Conservation (phyloP, 1,284 basidiomycete species). For the Termitomyces sp. region DNA sequence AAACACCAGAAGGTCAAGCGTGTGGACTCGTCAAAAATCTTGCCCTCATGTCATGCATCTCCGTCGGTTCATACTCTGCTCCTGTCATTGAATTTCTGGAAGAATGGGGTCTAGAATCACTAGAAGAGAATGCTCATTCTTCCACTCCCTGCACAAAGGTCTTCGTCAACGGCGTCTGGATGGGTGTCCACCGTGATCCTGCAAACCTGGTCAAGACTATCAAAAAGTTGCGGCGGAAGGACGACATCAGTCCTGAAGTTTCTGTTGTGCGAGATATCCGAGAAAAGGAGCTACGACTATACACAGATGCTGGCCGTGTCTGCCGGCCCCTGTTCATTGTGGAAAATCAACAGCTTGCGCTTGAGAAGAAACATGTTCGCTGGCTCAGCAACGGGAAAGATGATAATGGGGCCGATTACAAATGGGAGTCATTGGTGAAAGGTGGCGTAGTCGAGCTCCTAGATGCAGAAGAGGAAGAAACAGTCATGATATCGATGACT, state of each 20-base stretch:
- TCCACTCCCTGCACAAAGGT: conserved; percentile 88
- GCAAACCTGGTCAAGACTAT: conserved; percentile 90
- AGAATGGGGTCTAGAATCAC: conserved; percentile 93
- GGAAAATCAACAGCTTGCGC: conserved; percentile 79
- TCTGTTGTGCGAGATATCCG: conserved; percentile 97
- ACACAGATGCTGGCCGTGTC: conserved; percentile 95
- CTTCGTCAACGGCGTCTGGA: conserved; percentile 99
- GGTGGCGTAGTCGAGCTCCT: conserved; percentile 91
- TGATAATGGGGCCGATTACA: conserved; percentile 60
- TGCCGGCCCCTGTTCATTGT: conserved; percentile 97
- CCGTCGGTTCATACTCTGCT: conserved; percentile 93
- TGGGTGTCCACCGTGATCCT: conserved; percentile 97
- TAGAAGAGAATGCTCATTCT: conserved; percentile 87
- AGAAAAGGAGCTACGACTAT: conserved; percentile 90
- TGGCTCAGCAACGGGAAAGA: conserved; percentile 58
- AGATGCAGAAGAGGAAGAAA: conserved; percentile 99
- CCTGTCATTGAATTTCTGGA: conserved; percentile 99
- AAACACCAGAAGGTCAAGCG: conserved; percentile 99
- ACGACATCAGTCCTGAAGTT: conserved; percentile 95
- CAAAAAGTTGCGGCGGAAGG: conserved; percentile 87
- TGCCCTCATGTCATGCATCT: conserved; percentile 96
- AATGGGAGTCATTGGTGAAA: conserved; percentile 85
- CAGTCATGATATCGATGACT: conserved; percentile 99
- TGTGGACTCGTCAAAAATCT: conserved; percentile 99
- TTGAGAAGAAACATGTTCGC: conserved; percentile 84